Base-by-base conservation (phyloP, 1,284 basidiomycete species). In the Coniferiporia weirii region DNA sequence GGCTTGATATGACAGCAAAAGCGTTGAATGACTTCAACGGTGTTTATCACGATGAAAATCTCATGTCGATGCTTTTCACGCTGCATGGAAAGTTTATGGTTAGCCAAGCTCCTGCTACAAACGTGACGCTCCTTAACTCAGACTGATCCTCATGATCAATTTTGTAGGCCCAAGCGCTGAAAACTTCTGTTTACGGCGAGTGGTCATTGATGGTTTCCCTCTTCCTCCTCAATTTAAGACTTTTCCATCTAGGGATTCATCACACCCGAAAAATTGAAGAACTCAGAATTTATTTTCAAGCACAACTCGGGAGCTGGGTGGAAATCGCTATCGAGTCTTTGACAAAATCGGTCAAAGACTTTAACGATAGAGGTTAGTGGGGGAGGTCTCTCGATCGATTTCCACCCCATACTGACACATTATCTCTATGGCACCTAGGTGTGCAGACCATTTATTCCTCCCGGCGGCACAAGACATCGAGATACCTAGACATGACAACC, bases 41-140 rank as follows among this genome's bases (percentile, higher is more conserved):
- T 12, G 50, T 45, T 20, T 57, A 57, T 45, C 49, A 52, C 38
- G 56, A 57, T 17, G 38, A 57, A 17, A 32, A 40, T 8, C 51
- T 52, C 36, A 52, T 52, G 51, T 17, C 38, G 3, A 32, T 19
- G 35, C 36, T 52, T 12, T 52, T 19, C 22, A 19, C 51, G 15
- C n/a, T 52, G 36, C 51, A 52, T 35, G 35, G 17, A 40, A 32
- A 35, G 19, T 52, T 52, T 19, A 52, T 20, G 19, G 35, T 52
- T 8, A 34, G 50, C 12, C 9, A 40, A 40, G 38, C 1, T 35
- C 51, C 19, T 13, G 36, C 12, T 40, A 35, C 35, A 40, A 40
- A 40, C 38, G 27, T 27, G 27, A 40, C 38, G 3, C 38, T 52
- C 20, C n/a, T 7, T n/a, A n/a, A 19, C 12, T 45, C n/a, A 45